Evolutionary conservation across 495 filamentous ascomycete genomes (phyloP).

Genomic region (Sabuloglossum arenarium): DNA sequence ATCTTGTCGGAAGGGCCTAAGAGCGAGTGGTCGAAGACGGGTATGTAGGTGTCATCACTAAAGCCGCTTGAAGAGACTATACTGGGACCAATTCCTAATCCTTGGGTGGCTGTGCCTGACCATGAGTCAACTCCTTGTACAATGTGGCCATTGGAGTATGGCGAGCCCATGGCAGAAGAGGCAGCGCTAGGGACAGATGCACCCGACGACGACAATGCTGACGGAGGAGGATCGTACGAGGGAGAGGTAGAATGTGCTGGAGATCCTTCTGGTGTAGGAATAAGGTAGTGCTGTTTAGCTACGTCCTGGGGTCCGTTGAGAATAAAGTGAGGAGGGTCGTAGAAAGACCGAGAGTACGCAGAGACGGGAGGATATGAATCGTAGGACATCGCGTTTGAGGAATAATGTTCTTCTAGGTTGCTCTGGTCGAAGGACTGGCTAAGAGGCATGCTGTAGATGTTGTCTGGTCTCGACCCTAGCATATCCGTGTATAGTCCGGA

Average conservation of each 20-base stretch:
- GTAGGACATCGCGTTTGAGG: neutral
- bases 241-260: neutral
- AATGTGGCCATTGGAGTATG: constrained; percentile 42
- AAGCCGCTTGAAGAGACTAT: constrained; percentile 44
- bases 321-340: neutral
- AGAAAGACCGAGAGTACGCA: neutral
- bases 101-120: constrained; percentile 31
- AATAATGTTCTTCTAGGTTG: neutral
- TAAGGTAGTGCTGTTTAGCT: neutral
- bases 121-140: constrained; percentile 36
- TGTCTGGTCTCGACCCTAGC: neutral
- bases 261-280: neutral
- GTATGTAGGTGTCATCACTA: constrained; percentile 18
- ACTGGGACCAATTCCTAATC: constrained; percentile 41
- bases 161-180: constrained; percentile 68
- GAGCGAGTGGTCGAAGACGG: constrained; percentile 32
- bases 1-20: constrained; percentile 37
- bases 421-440: neutral
- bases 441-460: neutral
- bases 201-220: constrained; percentile 40
- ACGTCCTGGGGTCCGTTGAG: neutral
- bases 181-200: constrained; percentile 47
- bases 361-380: neutral
- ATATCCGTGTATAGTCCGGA: neutral
- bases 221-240: constrained; percentile 26